Evolutionary conservation across 2,329 filamentous ascomycete genomes (phyloP).

Genomic region (Fusarium burgessii): DNA sequence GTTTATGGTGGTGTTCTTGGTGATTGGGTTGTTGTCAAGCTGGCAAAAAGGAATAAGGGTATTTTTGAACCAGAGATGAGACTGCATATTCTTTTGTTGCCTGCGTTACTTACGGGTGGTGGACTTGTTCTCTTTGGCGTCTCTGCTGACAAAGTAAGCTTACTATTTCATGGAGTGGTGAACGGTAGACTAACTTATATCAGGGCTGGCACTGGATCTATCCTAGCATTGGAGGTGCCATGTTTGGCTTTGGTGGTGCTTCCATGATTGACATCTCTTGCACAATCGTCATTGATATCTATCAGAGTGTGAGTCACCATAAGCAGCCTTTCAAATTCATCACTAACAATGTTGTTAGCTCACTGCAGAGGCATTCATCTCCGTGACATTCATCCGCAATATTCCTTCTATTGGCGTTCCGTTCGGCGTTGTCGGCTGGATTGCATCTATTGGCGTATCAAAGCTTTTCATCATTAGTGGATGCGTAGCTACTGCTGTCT

Average conservation of each 20-base stretch:
- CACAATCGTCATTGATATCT: constrained; percentile 53
- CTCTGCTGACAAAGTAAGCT: constrained; percentile 50
- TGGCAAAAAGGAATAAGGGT: constrained; percentile 54
- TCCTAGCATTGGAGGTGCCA: constrained; percentile 51
- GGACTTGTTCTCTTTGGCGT: constrained; percentile 55
- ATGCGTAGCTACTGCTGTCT: constrained; percentile 39
- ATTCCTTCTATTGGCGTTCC: constrained; percentile 45
- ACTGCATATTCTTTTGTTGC: constrained; percentile 47
- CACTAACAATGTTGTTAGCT: neutral
- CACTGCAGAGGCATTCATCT: constrained; percentile 47
- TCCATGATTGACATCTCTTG: constrained; percentile 52
- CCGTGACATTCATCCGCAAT: constrained; percentile 50
- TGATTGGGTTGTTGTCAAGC: constrained; percentile 53
- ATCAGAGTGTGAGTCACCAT: constrained; percentile 32
- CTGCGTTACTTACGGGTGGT: constrained; percentile 49
- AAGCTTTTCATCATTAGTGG: constrained; percentile 47
- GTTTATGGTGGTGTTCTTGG: constrained; percentile 55
- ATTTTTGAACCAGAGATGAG: constrained; percentile 60
- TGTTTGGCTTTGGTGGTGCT: constrained; percentile 55
- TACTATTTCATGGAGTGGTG: fast-evolving
- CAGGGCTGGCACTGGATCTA: constrained; percentile 59
- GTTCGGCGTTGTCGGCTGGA: constrained; percentile 48
- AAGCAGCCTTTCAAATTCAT: fast-evolving
- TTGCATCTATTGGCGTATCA: constrained; percentile 45
- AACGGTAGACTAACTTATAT: neutral